phyloP scores from a whole-genome alignment of 2,329 filamentous ascomycete species.

The Pseudomassariella vexata region DNA sequence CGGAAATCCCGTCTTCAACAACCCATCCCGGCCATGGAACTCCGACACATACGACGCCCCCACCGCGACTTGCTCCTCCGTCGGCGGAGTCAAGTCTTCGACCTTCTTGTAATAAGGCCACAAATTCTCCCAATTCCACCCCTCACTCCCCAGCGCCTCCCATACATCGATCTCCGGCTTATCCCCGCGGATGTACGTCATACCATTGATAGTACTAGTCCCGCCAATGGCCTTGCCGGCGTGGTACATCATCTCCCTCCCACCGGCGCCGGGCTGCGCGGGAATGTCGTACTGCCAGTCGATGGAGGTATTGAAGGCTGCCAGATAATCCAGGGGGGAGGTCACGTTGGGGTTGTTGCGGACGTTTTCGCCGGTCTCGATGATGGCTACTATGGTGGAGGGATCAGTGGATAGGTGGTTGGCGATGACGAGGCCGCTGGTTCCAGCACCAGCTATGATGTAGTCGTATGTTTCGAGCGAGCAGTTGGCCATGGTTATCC shows the following conservation, averaged over 20 bases:
- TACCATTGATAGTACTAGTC: slow-evolving; percentile 34
- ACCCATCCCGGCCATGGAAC: slow-evolving; percentile 29
- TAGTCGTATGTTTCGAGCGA: slow-evolving; percentile 30
- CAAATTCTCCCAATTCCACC: slow-evolving; percentile 39
- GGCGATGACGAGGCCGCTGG: slow-evolving; percentile 29
- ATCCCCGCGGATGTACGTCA: slow-evolving; percentile 40
- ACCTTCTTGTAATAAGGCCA: slow-evolving; percentile 41
- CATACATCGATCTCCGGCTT: slow-evolving; percentile 35
- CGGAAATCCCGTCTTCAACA: slow-evolving; percentile 30
- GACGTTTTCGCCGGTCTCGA: slow-evolving; percentile 31
- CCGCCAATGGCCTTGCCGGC: slow-evolving; percentile 33
- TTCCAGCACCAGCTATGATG: slow-evolving; percentile 31
- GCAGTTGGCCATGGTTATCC: too few relatives aligned
- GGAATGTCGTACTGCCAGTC: slow-evolving; percentile 22
- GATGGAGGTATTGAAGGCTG: slow-evolving; percentile 20
- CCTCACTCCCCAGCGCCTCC: slow-evolving; percentile 35
- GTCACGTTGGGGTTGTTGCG: slow-evolving; percentile 27
- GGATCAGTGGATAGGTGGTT: slow-evolving; percentile 29
- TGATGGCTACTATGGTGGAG: slow-evolving; percentile 24
- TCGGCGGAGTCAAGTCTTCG: slow-evolving; percentile 28
- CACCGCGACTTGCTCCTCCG: slow-evolving; percentile 22
- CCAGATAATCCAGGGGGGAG: slow-evolving; percentile 18
- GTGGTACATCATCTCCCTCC: slow-evolving; percentile 25
- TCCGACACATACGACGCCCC: slow-evolving; percentile 28
- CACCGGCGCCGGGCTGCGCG: slow-evolving; percentile 23